These are phyloP conservation scores for Sphagnum magellanicum DNA, from an alignment of 228 moss, liverwort and hornwort genomes.

Conservation along the genomic window DNA sequence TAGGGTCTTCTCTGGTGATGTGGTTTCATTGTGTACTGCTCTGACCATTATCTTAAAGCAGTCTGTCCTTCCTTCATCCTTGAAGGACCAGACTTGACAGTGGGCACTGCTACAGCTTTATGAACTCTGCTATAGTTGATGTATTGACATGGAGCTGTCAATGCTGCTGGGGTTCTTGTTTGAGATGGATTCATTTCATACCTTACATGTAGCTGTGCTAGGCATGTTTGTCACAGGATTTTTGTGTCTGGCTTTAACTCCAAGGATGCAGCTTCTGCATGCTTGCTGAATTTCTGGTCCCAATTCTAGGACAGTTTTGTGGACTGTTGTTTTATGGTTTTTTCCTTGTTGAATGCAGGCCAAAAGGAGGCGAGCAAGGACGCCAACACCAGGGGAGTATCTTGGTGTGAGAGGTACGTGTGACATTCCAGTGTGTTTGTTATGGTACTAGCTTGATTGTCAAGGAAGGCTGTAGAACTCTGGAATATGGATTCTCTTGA, in stretches of 20 bases:
- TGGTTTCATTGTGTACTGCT: too few relatives aligned
- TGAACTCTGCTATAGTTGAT: neutral
- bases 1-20: too few relatives aligned
- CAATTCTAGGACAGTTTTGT: too few relatives aligned
- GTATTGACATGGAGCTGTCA: neutral
- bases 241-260: too few relatives aligned
- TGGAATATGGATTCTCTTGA: neutral
- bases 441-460: neutral
- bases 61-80: too few relatives aligned
- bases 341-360: conserved; percentile 49
- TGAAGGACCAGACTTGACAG: neutral
- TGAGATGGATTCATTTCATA: too few relatives aligned
- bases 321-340: too few relatives aligned
- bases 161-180: neutral
- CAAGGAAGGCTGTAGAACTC: neutral
- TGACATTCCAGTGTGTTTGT: neutral
- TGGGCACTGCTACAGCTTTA: neutral
- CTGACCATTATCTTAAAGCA: too few relatives aligned
- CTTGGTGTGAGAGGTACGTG: conserved; percentile 79
- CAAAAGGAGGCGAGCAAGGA: conserved; percentile 91
- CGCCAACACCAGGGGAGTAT: conserved; percentile 96
- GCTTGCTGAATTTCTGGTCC: too few relatives aligned
- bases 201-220: too few relatives aligned
- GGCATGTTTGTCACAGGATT: too few relatives aligned
- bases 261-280: too few relatives aligned